Evolutionary conservation across 441 rosid species (phyloP).

Genomic region (Aquilaria agallochum): DNA sequence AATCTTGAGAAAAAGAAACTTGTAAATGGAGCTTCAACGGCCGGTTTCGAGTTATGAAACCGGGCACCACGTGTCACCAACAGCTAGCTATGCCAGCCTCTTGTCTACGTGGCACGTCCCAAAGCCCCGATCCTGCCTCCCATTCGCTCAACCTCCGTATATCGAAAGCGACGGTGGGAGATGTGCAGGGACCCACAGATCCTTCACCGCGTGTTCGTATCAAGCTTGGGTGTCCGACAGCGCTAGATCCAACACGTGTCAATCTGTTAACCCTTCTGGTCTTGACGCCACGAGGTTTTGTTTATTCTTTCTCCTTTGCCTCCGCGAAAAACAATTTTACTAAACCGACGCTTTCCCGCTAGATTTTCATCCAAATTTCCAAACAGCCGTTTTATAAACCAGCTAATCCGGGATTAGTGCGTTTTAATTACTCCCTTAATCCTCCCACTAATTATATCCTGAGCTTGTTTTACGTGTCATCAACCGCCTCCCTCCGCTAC

Average conservation of each 20-base stretch:
- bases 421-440: slow-evolving; percentile 18
- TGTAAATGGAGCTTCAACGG: too few relatives aligned
- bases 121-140: too few relatives aligned
- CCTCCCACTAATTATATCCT: slow-evolving; percentile 12
- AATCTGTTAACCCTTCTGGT: slow-evolving; percentile 2
- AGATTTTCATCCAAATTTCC: slow-evolving; percentile 2
- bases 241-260: slow-evolving; percentile 14
- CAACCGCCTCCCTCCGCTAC: slow-evolving; percentile 16
- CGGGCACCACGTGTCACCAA: too few relatives aligned
- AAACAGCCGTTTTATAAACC: slow-evolving; percentile 8
- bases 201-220: slow-evolving; percentile 19
- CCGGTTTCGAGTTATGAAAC: too few relatives aligned
- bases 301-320: not conserved
- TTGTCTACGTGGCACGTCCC: not conserved
- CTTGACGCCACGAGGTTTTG: slow-evolving; percentile 16
- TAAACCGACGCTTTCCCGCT: slow-evolving; percentile 17
- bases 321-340: not conserved
- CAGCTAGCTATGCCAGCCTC: not conserved
- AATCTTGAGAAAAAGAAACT: too few relatives aligned
- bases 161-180: slow-evolving; percentile 10
- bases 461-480: slow-evolving; percentile 29
- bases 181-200: slow-evolving; percentile 15
- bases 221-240: not conserved
- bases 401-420: slow-evolving; percentile 33
- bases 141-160: too few relatives aligned